Evolutionary conservation across 2,329 filamentous ascomycete genomes (phyloP).

Genomic region (Pestalotiopsis fici): DNA sequence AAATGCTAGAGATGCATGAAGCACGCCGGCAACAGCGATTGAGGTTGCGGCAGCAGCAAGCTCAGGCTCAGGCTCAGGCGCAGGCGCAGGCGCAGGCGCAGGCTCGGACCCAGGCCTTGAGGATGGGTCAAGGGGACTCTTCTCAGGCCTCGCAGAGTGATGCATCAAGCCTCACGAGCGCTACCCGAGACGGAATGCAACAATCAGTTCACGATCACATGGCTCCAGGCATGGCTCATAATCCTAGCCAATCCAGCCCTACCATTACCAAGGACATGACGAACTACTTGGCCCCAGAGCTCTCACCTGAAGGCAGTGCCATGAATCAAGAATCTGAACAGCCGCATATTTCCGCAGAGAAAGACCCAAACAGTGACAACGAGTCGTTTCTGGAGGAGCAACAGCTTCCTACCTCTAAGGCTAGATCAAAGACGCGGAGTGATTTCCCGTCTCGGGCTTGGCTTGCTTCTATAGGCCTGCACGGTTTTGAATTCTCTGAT

Average conservation of each 20-base stretch:
- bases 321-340: neutral
- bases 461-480: neutral
- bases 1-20: no score
- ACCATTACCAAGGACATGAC: neutral
- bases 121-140: neutral
- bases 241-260: no score
- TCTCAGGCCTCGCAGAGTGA: neutral
- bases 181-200: no score
- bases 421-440: neutral
- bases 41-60: neutral
- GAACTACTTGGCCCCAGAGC: neutral
- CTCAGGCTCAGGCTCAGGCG: neutral
- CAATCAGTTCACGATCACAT: no score
- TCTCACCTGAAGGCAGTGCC: neutral
- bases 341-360: neutral
- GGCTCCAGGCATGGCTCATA: no score
- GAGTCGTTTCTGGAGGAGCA: neutral
- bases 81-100: neutral
- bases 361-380: neutral
- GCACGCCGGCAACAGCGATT: no score
- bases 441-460: neutral
- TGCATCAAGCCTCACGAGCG: neutral
- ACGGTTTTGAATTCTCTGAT: neutral
- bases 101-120: neutral
- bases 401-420: no score